Evolutionary conservation across 495 filamentous ascomycete species (phyloP).

Genomic region (Neurospora cerealis): DNA sequence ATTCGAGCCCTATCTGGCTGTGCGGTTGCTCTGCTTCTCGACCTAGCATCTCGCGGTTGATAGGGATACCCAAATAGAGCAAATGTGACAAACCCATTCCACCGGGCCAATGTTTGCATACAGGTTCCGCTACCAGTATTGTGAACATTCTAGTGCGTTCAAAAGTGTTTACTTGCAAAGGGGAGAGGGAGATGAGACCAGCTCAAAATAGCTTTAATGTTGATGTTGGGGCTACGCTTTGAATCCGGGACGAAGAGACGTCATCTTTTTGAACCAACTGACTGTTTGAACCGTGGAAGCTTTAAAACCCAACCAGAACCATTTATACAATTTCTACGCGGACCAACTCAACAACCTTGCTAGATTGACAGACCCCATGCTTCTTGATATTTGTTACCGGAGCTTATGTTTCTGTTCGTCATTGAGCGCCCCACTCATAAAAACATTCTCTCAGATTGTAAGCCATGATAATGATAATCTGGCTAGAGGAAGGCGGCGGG

Average conservation of each 20-base stretch:
- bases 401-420: not conserved
- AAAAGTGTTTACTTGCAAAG: not conserved
- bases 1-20: not conserved
- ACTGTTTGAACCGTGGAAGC: not conserved
- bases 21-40: not conserved
- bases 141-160: not conserved
- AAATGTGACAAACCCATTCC: not conserved
- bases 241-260: not conserved
- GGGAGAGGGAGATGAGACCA: not conserved
- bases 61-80: not conserved
- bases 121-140: not conserved
- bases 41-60: not conserved
- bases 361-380: not conserved
- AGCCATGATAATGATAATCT: not conserved
- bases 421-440: not conserved
- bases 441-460: not conserved
- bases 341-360: not conserved
- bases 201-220: not conserved
- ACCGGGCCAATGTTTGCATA: not conserved
- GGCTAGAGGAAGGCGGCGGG: not conserved
- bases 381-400: not conserved
- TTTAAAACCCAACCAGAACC: no score
- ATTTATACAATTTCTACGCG: not conserved
- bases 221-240: not conserved
- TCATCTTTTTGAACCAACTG: not conserved